Conservation (phyloP, 768 basidiomycete genomes). For the Mycena polygramma region DNA sequence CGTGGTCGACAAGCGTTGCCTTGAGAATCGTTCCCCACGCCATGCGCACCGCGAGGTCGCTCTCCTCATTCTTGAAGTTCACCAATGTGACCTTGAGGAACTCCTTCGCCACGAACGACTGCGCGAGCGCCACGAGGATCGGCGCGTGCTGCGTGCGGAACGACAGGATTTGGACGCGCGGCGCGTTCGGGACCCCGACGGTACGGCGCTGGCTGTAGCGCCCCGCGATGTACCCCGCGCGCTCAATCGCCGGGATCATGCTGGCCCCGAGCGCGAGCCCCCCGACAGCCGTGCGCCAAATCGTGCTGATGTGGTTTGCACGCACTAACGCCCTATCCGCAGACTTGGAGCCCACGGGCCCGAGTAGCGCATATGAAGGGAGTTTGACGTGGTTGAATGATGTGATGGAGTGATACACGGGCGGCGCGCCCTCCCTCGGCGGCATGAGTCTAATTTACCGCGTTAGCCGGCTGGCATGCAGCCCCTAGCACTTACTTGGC, state of each 20-base stretch:
- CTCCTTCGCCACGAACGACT: slow-evolving; percentile 8
- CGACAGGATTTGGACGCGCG: not conserved
- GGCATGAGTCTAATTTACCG: slow-evolving; percentile 14
- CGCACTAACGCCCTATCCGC: not conserved
- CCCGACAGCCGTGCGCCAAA: slow-evolving; percentile 17
- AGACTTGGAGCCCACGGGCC: not conserved
- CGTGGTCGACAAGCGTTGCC: slow-evolving; percentile 4
- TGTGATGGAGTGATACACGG: slow-evolving; percentile 17
- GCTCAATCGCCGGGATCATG: not conserved
- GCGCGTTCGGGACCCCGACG: not conserved
- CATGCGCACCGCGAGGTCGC: not conserved
- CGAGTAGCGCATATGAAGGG: not conserved
- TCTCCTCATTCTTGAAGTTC: not conserved
- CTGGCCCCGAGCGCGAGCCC: not conserved
- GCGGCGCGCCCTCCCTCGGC: slow-evolving; percentile 1
- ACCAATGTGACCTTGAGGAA: not conserved
- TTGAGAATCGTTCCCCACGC: slow-evolving; percentile 3
- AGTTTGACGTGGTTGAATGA: slow-evolving; percentile 15
- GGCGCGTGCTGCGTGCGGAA: slow-evolving; percentile 22
- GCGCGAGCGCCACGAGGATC: slow-evolving; percentile 9
- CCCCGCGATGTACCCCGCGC: slow-evolving; percentile 9
- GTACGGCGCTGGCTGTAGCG: slow-evolving; percentile 26
- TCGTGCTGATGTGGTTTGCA: not conserved
- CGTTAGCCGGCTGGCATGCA: too few relatives aligned
- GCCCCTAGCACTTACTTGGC: not conserved